Evolutionary conservation across 2,329 filamentous ascomycete species (phyloP).

Genomic region (Chaetomiaceae sp.): DNA sequence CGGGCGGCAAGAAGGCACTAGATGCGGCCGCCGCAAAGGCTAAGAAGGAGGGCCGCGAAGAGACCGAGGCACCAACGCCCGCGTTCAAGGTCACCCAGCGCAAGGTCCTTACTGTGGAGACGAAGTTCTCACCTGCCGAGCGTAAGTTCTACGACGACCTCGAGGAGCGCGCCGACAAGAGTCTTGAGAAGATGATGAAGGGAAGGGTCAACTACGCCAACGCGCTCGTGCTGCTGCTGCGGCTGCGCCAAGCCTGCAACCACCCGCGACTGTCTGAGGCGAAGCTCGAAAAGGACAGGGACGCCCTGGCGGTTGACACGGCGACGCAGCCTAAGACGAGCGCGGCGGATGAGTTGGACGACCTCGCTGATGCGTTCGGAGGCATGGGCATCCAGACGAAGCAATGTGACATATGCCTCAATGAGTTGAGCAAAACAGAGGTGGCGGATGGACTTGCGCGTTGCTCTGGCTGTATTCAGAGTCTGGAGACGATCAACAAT

Average conservation of each 20-base stretch:
- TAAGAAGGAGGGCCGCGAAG: conserved; percentile 41
- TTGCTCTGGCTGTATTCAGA: conserved; percentile 69
- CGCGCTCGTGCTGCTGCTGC: conserved; percentile 83
- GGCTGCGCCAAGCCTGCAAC: conserved; percentile 88
- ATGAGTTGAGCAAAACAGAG: conserved; percentile 55
- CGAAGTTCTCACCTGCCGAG: conserved; percentile 74
- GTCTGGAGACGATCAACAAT: conserved; percentile 59
- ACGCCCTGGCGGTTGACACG: conserved; percentile 65
- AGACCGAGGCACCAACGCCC: conserved; percentile 42
- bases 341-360: conserved; percentile 64
- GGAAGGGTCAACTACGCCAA: conserved; percentile 83
- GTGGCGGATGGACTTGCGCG: conserved; percentile 32
- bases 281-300: conserved; percentile 80
- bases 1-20: conserved; percentile 57
- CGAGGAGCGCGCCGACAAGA: conserved; percentile 77
- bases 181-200: conserved; percentile 82
- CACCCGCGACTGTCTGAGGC: conserved; percentile 83
- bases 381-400: conserved; percentile 72
- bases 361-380: conserved; percentile 78
- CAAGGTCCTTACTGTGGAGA: conserved; percentile 74
- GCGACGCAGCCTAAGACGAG: conserved; percentile 45
- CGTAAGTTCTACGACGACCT: conserved; percentile 79
- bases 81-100: conserved; percentile 89
- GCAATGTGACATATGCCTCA: conserved; percentile 78
- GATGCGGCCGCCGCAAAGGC: conserved; percentile 35